These are phyloP conservation scores for Panicum virgatum DNA, from an alignment of 202 grass and related monocot genomes.

Conservation along the genomic window DNA sequence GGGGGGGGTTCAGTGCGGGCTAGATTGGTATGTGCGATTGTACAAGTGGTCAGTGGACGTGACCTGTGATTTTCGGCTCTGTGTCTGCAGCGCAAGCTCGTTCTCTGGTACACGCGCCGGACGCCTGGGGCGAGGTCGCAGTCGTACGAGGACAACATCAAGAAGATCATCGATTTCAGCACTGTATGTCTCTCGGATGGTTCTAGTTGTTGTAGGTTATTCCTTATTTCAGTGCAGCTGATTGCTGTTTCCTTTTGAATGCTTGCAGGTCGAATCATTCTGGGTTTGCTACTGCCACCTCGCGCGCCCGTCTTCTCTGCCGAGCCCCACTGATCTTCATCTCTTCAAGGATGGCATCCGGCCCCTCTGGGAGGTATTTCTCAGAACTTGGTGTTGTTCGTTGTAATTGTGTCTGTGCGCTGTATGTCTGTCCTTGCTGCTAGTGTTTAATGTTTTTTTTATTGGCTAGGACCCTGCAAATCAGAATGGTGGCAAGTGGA, in stretches of 20 bases:
- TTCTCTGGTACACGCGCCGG: constrained; percentile 86
- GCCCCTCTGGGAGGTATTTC: constrained; percentile 92
- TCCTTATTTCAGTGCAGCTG: constrained; percentile 15
- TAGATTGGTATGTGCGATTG: not conserved
- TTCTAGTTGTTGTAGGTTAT: not conserved
- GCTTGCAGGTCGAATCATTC: constrained; percentile 86
- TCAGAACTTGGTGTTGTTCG: not conserved
- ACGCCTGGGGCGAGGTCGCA: constrained; percentile 78
- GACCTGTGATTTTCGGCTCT: not conserved
- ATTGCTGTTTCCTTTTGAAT: constrained; percentile 22
- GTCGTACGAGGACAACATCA: constrained; percentile 95
- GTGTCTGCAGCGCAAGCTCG: constrained; percentile 71
- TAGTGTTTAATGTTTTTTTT: constrained; percentile 41
- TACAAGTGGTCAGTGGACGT: constrained; percentile 12
- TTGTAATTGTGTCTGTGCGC: not conserved
- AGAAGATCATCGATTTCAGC: constrained; percentile 87
- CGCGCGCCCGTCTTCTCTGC: constrained; percentile 61
- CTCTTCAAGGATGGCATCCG: constrained; percentile 98
- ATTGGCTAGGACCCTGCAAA: constrained; percentile 77
- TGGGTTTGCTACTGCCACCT: constrained; percentile 99
- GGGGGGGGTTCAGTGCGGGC: not conserved
- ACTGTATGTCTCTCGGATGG: constrained; percentile 52
- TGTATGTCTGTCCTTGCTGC: not conserved
- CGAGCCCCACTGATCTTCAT: constrained; percentile 85
- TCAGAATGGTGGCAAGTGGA: constrained; percentile 94